Evolutionary conservation across 2,329 filamentous ascomycete genomes (phyloP), one percentile per base, ranked within the genome.

Genomic region (Paraphoma sp.): DNA sequence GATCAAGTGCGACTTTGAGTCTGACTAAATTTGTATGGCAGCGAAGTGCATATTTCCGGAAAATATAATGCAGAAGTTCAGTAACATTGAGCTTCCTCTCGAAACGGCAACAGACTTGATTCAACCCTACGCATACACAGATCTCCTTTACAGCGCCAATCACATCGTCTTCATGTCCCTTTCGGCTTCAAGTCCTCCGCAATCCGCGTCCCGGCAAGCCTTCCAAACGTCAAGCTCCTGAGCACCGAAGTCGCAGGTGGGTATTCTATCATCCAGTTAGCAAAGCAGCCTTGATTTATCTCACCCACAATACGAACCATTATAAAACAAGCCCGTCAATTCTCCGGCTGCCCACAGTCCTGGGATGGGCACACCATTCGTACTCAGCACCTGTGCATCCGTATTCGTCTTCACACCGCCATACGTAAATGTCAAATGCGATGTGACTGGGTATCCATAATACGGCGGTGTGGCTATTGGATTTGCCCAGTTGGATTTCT

Each of bases 401-500:
- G 74, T 68, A 60, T 80, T 73, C 31, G 75, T 76, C 64, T 78
- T 78, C 38, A 78, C 60, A 10, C 76, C 77, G 14, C 75, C 76
- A 61, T 78, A 79, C 0, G 74, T 78, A 51, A 71, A 70, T 0
- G 56, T 59, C 29, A 55, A 29, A 29, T 59, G 56, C 6, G 56
- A 52, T 12, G 52, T 55, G 4, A 64, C 70, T 16, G 72, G 48
- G 38, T 73, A 79, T n/a, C 74, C 77, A 52, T 76, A 78, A 56
- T 75, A 79, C 0, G 76, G 77, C 1, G 71, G 59, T 42, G 70
- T 74, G 16, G 62, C 63, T 47, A 79, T 78, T 16, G 72, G 74
- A 36, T 72, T 72, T n/a, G 77, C 77, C 77, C 77, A 80, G 36
- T 79, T 80, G 1, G 71, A 75, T 63, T 79, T 78, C 51, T 77